Conservation (phyloP, 176 grass and related monocot species). For the Cenchrus purpureus region DNA sequence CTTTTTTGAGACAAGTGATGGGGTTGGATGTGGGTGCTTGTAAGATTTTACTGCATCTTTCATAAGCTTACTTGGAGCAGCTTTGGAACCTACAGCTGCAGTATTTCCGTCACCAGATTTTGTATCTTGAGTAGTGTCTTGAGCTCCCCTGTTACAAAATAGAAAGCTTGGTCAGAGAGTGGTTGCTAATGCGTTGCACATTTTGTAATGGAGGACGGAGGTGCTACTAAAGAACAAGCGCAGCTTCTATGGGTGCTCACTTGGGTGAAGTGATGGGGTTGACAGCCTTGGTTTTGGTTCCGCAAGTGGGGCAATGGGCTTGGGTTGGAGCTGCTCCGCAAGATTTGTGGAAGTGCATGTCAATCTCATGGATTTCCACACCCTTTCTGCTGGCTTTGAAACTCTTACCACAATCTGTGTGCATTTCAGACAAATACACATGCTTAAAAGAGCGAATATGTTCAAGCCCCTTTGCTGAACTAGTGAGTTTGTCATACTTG, state of each 20-base stretch:
- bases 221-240: neutral
- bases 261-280: neutral
- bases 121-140: neutral
- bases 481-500: neutral
- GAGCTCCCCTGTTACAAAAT: neutral
- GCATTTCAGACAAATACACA: constrained; percentile 5
- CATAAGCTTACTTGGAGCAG: too few relatives aligned
- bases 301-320: too few relatives aligned
- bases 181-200: neutral
- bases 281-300: neutral
- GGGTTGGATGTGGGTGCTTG: too few relatives aligned
- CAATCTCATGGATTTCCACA: neutral
- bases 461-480: neutral
- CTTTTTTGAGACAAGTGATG: too few relatives aligned
- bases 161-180: neutral
- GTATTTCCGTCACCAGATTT: neutral
- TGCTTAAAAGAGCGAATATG: neutral
- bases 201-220: neutral
- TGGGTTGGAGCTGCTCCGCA: too few relatives aligned
- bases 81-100: too few relatives aligned
- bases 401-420: neutral
- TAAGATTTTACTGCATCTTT: too few relatives aligned
- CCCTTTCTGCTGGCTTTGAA: neutral
- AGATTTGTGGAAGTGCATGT: neutral
- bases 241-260: neutral